These are phyloP conservation scores for Phyllosticta capitalensis DNA, from an alignment of 2,329 filamentous ascomycete genomes.

Conservation along the genomic window DNA sequence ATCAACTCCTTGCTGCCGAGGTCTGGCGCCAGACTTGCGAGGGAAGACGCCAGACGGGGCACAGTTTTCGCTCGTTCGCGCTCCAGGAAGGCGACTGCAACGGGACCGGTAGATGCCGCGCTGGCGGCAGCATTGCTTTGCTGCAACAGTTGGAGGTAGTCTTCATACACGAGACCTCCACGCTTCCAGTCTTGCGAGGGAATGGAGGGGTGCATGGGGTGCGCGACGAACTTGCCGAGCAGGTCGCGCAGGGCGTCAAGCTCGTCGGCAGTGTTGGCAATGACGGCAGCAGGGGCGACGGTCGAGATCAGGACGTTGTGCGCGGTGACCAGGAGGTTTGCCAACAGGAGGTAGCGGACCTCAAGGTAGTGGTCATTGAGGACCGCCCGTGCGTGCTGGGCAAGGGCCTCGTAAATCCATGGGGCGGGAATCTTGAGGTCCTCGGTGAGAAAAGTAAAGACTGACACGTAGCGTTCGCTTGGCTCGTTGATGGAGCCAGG, in stretches of 20 bases:
- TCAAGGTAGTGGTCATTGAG: conserved; percentile 60
- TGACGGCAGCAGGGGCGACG: conserved; percentile 73
- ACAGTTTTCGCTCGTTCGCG: conserved; percentile 14
- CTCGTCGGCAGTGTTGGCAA: conserved; percentile 55
- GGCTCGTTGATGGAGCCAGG: background rate
- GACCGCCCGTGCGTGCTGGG: conserved; percentile 67
- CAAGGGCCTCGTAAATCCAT: conserved; percentile 85
- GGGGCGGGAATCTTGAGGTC: conserved; percentile 48
- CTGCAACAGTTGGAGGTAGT: conserved; percentile 45
- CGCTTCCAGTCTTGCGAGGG: conserved; percentile 62
- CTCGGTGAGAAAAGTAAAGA: conserved; percentile 2
- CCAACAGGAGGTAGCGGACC: conserved; percentile 70
- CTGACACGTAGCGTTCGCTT: background rate
- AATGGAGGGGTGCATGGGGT: conserved; percentile 14
- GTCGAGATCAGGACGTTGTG: conserved; percentile 72
- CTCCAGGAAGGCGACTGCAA: conserved; percentile 10
- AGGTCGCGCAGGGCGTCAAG: conserved; percentile 60
- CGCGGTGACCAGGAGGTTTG: conserved; percentile 66
- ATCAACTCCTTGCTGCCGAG: conserved; percentile 37
- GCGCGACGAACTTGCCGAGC: conserved; percentile 55
- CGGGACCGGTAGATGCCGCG: conserved; percentile 12
- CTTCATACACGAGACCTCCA: conserved; percentile 71
- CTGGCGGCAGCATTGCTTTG: conserved; percentile 23
- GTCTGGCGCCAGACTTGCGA: conserved; percentile 32
- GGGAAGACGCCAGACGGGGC: conserved; percentile 24